These are phyloP conservation scores for Taiozyma sp. DNA, from an alignment of 1,139 yeast genomes.

Conservation along the genomic window DNA sequence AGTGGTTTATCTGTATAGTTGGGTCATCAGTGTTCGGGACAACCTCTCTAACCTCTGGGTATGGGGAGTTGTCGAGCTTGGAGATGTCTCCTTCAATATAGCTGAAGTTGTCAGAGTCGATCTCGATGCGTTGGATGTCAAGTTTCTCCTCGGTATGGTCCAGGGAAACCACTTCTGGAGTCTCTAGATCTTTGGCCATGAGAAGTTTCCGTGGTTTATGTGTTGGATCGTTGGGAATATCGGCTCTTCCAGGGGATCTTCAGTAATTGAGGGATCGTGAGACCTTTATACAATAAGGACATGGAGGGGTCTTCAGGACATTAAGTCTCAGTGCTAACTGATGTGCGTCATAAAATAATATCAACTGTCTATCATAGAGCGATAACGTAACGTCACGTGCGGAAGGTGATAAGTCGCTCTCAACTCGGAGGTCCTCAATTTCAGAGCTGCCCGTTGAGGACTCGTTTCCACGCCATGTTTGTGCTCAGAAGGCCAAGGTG, in stretches of 20 bases:
- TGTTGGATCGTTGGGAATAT: too few species aligned
- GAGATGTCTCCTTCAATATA: conserved; percentile 30
- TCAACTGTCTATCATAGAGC: neutral
- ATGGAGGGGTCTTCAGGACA: too few species aligned
- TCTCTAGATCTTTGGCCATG: neutral
- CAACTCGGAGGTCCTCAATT: too few species aligned
- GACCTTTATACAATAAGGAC: neutral
- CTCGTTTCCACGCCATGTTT: too few species aligned
- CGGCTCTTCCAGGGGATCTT: neutral
- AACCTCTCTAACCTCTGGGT: conserved; percentile 51
- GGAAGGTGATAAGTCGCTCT: too few species aligned
- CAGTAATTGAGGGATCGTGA: neutral
- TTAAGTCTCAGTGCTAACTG: neutral
- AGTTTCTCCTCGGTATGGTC: neutral
- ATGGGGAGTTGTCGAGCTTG: conserved; percentile 42
- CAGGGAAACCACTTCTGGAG: neutral
- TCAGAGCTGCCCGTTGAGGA: too few species aligned
- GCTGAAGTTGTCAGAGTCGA: conserved; percentile 10
- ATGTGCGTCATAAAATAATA: neutral
- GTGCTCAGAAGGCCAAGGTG: too few species aligned
- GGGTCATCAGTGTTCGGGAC: conserved; percentile 47
- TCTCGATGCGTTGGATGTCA: conserved; percentile 4
- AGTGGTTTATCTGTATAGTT: conserved; percentile 39
- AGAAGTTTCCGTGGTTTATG: neutral
- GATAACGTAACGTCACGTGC: neutral